Base-by-base conservation (phyloP, 2,329 filamentous ascomycete genomes). In the Phoma herbarum region DNA sequence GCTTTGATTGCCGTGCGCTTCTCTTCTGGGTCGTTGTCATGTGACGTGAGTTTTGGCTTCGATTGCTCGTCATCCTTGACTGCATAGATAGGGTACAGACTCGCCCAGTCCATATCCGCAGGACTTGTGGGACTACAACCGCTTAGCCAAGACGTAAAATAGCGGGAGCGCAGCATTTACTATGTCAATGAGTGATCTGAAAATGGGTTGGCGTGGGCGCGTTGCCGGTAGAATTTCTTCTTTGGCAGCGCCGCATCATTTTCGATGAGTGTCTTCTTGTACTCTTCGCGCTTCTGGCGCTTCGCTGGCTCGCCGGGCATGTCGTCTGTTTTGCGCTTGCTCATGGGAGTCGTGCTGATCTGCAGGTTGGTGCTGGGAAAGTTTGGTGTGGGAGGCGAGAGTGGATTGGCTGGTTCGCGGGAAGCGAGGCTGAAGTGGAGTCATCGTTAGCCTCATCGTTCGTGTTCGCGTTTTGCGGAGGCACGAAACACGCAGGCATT, bases 191-290 rank as follows among this genome's bases (percentile, higher is more conserved):
- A 83, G 81, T 99, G 95, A 73, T 99, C 95, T 2, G 94, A 97
- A 80, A 99, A 99, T 7, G 94, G 93, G 81, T 99, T 99, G 63
- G 95, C 95, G 80, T 99, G 95, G 35, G 95, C 95, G 77, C 95
- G 87, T 79, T 99, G 95, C 55, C 95, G 88, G 78, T 97, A 99
- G 81, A 95, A 97, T 81, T 91, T 94, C 84, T 99, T 99, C 79
- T 92, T 90, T 10, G 95, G 95, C 70, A 97, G 80, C 69, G 87
- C 84, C 8, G 86, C 79, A 62, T 78, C 74, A 58, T 79, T 73
- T n/a, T 76, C 76, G 12, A 73, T 69, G 14, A 77, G 67, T 2
- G 70, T 67, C 45, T 74, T 74, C 39, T 76, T 78, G 64, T 80
- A 80, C 46, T 82, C 78, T 48, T 83, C 81, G 60, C 82, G 81